Conservation (phyloP, 768 basidiomycete species). For the Boletus rex-veris region DNA sequence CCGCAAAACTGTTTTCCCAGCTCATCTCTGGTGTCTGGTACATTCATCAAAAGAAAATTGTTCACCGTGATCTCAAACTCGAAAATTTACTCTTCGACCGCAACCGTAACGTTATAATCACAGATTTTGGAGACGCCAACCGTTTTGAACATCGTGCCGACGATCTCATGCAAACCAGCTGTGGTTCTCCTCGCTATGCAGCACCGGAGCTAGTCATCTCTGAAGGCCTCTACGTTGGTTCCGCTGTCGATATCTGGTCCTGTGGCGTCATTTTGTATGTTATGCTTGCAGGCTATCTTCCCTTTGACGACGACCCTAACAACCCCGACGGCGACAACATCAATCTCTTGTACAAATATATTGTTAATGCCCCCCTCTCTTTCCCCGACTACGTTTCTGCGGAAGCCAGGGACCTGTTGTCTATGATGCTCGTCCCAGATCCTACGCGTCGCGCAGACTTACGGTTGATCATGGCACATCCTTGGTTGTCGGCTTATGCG, state of each 20-base stretch:
- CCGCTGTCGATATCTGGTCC: constrained; percentile 97
- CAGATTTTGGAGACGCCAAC: constrained; percentile 98
- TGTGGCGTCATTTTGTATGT: constrained; percentile 96
- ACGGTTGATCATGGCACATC: constrained; percentile 77
- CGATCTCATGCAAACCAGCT: constrained; percentile 98
- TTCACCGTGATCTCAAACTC: constrained; percentile 98
- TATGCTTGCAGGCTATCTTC: constrained; percentile 96
- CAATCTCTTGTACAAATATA: constrained; percentile 97
- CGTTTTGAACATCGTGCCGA: constrained; percentile 89
- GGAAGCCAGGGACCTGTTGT: constrained; percentile 78
- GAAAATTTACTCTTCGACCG: constrained; percentile 97
- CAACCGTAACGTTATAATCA: constrained; percentile 97
- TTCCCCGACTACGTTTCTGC: constrained; percentile 94
- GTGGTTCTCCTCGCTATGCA: constrained; percentile 96
- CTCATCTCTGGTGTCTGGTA: constrained; percentile 99
- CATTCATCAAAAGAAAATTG: constrained; percentile 98
- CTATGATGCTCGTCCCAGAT: constrained; percentile 93
- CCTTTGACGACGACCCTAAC: constrained; percentile 97
- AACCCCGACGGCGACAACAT: constrained; percentile 99
- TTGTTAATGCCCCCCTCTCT: constrained; percentile 92
- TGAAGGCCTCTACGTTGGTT: constrained; percentile 94
- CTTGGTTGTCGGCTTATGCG: constrained; percentile 64
- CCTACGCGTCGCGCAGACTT: constrained; percentile 77
- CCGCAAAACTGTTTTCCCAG: constrained; percentile 94
- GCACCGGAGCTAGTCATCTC: constrained; percentile 97